These are phyloP conservation scores for Rutstroemia sp. DNA, from an alignment of 2,329 filamentous ascomycete species.

Conservation along the genomic window DNA sequence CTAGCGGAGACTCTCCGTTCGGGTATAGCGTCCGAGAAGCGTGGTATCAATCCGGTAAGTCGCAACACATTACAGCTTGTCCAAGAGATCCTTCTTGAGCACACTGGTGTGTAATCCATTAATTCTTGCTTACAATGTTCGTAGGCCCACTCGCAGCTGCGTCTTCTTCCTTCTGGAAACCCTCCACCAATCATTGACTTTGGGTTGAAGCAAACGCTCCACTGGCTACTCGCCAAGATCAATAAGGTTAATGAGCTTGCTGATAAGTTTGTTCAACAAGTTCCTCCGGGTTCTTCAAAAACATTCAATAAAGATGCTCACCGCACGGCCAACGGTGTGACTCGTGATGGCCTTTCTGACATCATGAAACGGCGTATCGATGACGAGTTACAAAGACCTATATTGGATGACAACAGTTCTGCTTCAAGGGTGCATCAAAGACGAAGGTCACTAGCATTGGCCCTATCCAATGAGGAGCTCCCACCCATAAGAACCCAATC, in stretches of 20 bases:
- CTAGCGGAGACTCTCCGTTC: constrained; percentile 24
- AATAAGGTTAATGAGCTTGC: constrained; percentile 25
- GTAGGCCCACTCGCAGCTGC: constrained; percentile 8
- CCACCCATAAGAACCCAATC: constrained; percentile 19
- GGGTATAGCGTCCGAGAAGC: constrained; percentile 21
- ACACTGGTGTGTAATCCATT: background rate
- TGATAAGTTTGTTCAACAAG: constrained; percentile 23
- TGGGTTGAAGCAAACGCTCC: constrained; percentile 24
- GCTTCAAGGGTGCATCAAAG: constrained; percentile 19
- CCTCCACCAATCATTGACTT: constrained; percentile 23
- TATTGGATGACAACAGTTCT: constrained; percentile 10
- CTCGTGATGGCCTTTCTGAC: constrained; percentile 16
- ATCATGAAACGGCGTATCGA: constrained; percentile 25
- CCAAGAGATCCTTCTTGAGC: background rate
- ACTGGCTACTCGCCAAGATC: constrained; percentile 25
- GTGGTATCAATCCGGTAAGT: constrained; percentile 24
- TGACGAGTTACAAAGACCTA: constrained; percentile 13
- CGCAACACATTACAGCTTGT: background rate
- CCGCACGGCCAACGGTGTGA: constrained; percentile 6
- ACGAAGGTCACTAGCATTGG: constrained; percentile 15
- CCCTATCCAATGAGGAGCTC: constrained; percentile 17
- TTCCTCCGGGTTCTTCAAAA: constrained; percentile 12
- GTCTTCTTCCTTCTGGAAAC: constrained; percentile 13
- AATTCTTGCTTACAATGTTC: constrained; percentile 2
- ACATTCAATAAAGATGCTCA: constrained; percentile 10